These are phyloP conservation scores for Nemania bipapillata DNA, from an alignment of 2,329 filamentous ascomycete species.

Conservation along the genomic window DNA sequence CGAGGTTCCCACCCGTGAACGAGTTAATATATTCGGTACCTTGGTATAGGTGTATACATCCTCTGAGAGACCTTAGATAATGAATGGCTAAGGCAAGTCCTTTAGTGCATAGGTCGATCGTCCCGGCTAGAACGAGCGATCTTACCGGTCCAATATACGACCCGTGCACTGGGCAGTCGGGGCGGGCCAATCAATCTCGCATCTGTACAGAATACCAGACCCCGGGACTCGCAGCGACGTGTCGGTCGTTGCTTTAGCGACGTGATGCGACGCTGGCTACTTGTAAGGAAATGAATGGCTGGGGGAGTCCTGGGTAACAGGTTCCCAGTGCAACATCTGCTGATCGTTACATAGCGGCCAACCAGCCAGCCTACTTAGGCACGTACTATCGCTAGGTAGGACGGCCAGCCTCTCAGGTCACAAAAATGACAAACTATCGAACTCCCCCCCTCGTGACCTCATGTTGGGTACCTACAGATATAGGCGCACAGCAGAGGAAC, in stretches of 20 bases:
- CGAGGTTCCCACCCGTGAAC: too few relatives aligned
- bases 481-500: background rate
- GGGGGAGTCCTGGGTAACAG: slow-evolving; percentile 7
- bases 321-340: background rate
- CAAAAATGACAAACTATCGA: background rate
- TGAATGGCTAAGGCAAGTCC: too few relatives aligned
- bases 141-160: background rate
- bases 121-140: background rate
- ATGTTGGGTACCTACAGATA: background rate
- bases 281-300: slow-evolving; percentile 32
- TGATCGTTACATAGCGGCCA: background rate
- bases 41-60: too few relatives aligned
- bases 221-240: background rate
- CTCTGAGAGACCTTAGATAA: too few relatives aligned
- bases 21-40: too few relatives aligned
- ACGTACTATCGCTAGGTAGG: too few relatives aligned
- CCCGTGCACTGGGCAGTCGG: background rate
- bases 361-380: background rate
- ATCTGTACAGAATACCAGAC: too few relatives aligned
- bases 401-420: background rate
- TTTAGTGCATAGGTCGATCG: background rate
- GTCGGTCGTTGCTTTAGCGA: slow-evolving; percentile 25
- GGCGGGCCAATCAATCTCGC: slow-evolving; percentile 19
- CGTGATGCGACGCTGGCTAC: slow-evolving; percentile 32
- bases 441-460: background rate